Evolutionary conservation across 805 yeast species (phyloP).

Genomic region (Teunomyces gatunensis): DNA sequence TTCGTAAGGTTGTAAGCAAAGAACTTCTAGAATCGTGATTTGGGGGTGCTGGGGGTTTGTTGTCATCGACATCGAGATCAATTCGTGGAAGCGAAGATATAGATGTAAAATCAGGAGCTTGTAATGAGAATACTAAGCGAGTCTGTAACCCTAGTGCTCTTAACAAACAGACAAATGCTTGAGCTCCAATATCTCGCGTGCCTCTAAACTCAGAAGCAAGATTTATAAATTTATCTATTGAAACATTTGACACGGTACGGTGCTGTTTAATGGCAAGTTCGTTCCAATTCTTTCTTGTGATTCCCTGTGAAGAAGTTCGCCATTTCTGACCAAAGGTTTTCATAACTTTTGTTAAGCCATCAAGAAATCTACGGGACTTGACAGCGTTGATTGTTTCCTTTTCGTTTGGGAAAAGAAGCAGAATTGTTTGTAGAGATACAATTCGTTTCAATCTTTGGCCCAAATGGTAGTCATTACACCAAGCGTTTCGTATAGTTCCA

Average conservation of each 20-base stretch:
- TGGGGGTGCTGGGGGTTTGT: constrained; percentile 8
- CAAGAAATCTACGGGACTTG: constrained; percentile 66
- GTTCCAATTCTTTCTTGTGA: constrained; percentile 36
- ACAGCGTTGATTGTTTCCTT: constrained; percentile 26
- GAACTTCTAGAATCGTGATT: constrained; percentile 18
- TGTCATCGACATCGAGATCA: neutral
- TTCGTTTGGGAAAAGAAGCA: constrained; percentile 36
- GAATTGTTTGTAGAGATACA: constrained; percentile 47
- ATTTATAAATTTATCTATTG: constrained; percentile 42
- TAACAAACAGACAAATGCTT: constrained; percentile 78
- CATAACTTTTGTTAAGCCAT: constrained; percentile 70
- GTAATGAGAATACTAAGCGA: constrained; percentile 77
- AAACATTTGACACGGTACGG: constrained; percentile 23
- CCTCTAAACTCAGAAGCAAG: constrained; percentile 54
- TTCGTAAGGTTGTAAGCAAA: constrained; percentile 10
- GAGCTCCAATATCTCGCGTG: constrained; percentile 75
- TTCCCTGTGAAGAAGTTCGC: constrained; percentile 42
- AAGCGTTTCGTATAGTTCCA: constrained; percentile 65
- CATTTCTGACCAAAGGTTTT: constrained; percentile 57
- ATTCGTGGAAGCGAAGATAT: constrained; percentile 13
- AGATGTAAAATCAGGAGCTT: constrained; percentile 80
- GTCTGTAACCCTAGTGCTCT: constrained; percentile 70
- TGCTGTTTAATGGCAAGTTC: constrained; percentile 23
- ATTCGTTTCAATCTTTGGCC: constrained; percentile 38
- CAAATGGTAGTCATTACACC: constrained; percentile 60